Evolutionary conservation across 345 rosid species (phyloP), one percentile per base, ranked within the genome.

Genomic region (Pugionium cornutum): DNA sequence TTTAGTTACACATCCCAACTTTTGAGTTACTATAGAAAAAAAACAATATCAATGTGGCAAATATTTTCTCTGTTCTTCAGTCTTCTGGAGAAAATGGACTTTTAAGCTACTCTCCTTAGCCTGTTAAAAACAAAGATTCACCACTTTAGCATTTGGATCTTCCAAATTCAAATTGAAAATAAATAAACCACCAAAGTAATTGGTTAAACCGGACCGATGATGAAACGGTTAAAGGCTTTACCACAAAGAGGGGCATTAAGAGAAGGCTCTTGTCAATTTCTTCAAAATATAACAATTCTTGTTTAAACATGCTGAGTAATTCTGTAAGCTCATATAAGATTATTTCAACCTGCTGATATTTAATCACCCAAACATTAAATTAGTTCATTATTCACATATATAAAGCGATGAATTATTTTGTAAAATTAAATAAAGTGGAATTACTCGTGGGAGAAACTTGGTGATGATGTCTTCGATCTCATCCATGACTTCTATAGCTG

Each of bases 261-360:
- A 58, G 30, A 4, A 82, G 5, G 28, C 52, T 34, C 32, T 67
- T 64, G 60, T 82, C 84, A 46, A 82, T 35, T 43, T 84, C 81
- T 63, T 75, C 79, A 52, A 77, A 58, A 29, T 69, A 79, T 32
- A 80, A 80, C 11, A 70, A 33, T 52, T 83, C 77, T 45, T 77
- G 79, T 58, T 81, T 74, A 36, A 77, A 41, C 54, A 79, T 84
- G 75, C 75, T 73, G 9, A 77, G 40, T 6, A 86, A 73, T 70
- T 89, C 90, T 18, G 85, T 77, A 0, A 79, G 7, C 70, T 81
- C 57, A 32, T 76, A 81, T 7, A 83, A 68, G n/a, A 79, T 53
- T 66, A 76, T 80, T 74, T 89, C 92, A 32, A 75, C 80, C 89
- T 83, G 86, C 76, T 76, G 45, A 25, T 30, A 67, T 50, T 3